Evolutionary conservation across 2,329 filamentous ascomycete genomes (phyloP).

Genomic region (Monosporascus sp.): DNA sequence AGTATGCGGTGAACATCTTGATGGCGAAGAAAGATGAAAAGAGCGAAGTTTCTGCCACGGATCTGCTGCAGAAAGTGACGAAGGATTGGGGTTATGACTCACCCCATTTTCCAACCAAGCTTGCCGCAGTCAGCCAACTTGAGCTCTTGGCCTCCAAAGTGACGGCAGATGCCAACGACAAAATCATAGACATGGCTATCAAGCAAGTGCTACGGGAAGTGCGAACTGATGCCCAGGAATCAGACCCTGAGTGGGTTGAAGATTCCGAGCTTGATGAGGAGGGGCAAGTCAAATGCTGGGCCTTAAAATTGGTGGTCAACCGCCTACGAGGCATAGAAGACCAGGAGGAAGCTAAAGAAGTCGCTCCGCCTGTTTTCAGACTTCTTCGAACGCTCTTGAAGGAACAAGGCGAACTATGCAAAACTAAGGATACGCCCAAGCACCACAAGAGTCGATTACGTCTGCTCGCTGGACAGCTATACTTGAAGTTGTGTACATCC

Average conservation of each 20-base stretch:
- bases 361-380: constrained; percentile 66
- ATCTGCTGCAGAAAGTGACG: constrained; percentile 71
- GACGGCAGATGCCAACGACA: constrained; percentile 66
- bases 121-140: constrained; percentile 68
- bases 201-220: constrained; percentile 69
- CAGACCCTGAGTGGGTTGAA: constrained; percentile 61
- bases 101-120: constrained; percentile 68
- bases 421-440: constrained; percentile 67
- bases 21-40: constrained; percentile 71
- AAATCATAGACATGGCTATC: constrained; percentile 73
- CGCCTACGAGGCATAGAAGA: constrained; percentile 61
- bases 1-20: constrained; percentile 89
- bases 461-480: constrained; percentile 71
- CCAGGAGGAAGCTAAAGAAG: constrained; percentile 47
- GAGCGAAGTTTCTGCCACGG: constrained; percentile 74
- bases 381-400: constrained; percentile 72
- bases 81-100: constrained; percentile 69
- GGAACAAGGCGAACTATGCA: constrained; percentile 74
- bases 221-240: constrained; percentile 53
- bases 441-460: constrained; percentile 77
- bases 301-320: constrained; percentile 82
- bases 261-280: constrained; percentile 71
- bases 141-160: constrained; percentile 69
- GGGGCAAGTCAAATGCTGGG: constrained; percentile 75
- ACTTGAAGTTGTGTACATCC: constrained; percentile 77